Conservation (phyloP, 1,284 basidiomycete species). For the Earliella scabrosa region DNA sequence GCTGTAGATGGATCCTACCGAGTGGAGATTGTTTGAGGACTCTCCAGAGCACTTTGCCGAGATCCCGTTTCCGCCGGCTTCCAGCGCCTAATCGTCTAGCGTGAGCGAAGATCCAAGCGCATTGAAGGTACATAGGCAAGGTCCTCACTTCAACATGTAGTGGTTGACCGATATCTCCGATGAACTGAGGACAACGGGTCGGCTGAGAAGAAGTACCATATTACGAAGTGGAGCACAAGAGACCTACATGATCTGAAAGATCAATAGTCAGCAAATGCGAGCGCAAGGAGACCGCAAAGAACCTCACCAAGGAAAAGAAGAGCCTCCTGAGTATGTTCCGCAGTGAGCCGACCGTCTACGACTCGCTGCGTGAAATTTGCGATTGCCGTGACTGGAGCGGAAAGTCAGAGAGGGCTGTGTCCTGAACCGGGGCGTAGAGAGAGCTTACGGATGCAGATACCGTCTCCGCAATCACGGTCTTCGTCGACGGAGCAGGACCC, state of each 20-base stretch:
- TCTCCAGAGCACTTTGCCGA: slow-evolving; percentile 31
- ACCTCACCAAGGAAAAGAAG: slow-evolving; percentile 48
- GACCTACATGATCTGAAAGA: too few relatives aligned
- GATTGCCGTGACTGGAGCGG: slow-evolving; percentile 39
- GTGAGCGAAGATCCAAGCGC: too few relatives aligned
- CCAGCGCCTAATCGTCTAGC: slow-evolving; percentile 23
- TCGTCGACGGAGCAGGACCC: slow-evolving; percentile 15
- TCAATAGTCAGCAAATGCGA: too few relatives aligned
- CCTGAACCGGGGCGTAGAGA: too few relatives aligned
- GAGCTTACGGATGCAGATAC: slow-evolving; percentile 6
- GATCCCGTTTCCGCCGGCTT: slow-evolving; percentile 33
- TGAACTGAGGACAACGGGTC: slow-evolving; percentile 30
- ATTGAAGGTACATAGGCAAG: not conserved
- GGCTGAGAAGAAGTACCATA: too few relatives aligned
- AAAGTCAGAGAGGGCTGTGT: not conserved
- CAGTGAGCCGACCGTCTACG: slow-evolving; percentile 42
- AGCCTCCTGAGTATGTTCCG: slow-evolving; percentile 50
- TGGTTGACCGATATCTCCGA: slow-evolving; percentile 21
- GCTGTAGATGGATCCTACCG: slow-evolving; percentile 36
- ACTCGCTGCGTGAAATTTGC: slow-evolving; percentile 59
- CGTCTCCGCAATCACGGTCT: slow-evolving; percentile 8
- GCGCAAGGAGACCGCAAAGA: too few relatives aligned
- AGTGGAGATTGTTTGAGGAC: slow-evolving; percentile 49
- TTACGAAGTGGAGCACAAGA: too few relatives aligned
- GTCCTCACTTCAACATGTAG: slow-evolving; percentile 25